These are phyloP conservation scores for Ramaria rubella DNA, from an alignment of 768 basidiomycete genomes.

Conservation along the genomic window DNA sequence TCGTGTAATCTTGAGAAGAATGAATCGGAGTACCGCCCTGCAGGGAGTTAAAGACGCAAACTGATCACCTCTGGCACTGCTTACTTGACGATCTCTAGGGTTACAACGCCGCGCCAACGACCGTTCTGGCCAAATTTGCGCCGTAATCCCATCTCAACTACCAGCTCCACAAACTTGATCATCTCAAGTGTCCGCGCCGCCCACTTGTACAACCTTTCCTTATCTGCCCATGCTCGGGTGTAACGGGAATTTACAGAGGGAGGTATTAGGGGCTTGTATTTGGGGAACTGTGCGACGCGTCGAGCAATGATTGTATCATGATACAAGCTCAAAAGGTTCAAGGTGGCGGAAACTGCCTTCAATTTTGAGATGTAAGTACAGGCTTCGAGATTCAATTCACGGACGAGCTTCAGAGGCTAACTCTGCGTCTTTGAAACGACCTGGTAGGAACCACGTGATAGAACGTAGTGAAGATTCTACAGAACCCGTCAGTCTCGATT, in stretches of 20 bases:
- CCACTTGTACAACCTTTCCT: slow-evolving; percentile 67
- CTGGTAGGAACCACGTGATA: slow-evolving; percentile 92
- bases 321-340: slow-evolving; percentile 87
- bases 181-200: slow-evolving; percentile 68
- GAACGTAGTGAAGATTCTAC: slow-evolving; percentile 84
- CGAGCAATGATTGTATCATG: slow-evolving; percentile 86
- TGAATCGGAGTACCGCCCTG: slow-evolving; percentile 70
- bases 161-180: slow-evolving; percentile 72
- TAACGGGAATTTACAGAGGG: slow-evolving; percentile 79
- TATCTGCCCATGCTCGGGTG: slow-evolving; percentile 80
- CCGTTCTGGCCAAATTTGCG: slow-evolving; percentile 58
- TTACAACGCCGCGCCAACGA: slow-evolving; percentile 70
- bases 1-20: slow-evolving; percentile 66
- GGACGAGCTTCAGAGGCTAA: slow-evolving; percentile 88
- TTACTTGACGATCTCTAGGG: slow-evolving; percentile 83
- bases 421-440: slow-evolving; percentile 96
- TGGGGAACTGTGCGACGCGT: slow-evolving; percentile 56
- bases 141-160: slow-evolving; percentile 83
- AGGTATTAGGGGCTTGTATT: slow-evolving; percentile 69
- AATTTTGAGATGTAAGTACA: slow-evolving; percentile 6
- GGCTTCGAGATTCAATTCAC: slow-evolving; percentile 31
- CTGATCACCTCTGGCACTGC: slow-evolving; percentile 19
- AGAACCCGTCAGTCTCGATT: slow-evolving; percentile 21
- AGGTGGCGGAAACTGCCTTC: slow-evolving; percentile 68
- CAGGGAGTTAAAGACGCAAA: slow-evolving; percentile 9